These are phyloP conservation scores for Amanita phalloides DNA, from an alignment of 768 basidiomycete species.

Conservation along the genomic window DNA sequence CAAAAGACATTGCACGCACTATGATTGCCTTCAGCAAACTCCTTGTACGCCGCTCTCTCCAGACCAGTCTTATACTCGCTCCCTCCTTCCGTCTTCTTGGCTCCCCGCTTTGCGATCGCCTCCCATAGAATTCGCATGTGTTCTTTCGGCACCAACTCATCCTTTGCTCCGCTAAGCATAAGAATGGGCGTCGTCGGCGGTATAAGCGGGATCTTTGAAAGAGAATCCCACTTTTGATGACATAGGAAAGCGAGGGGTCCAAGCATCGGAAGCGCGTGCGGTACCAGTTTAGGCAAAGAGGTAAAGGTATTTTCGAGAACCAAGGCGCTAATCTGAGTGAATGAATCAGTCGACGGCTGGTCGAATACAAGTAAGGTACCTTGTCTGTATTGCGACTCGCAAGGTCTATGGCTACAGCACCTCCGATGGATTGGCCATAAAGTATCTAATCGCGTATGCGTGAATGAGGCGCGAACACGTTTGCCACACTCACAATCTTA, in stretches of 20 bases:
- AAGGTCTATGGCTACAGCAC: constrained; percentile 86
- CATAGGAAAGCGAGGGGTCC: constrained; percentile 69
- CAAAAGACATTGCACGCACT: constrained; percentile 25
- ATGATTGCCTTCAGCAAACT: constrained; percentile 44
- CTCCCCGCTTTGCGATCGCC: constrained; percentile 44
- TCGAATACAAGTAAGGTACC: constrained; percentile 24
- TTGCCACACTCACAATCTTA: constrained; percentile 40
- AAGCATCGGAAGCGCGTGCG: constrained; percentile 64
- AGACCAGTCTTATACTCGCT: constrained; percentile 34
- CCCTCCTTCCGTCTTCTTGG: constrained; percentile 26
- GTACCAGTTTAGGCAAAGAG: constrained; percentile 75
- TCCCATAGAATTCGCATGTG: constrained; percentile 75
- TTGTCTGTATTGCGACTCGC: constrained; percentile 66
- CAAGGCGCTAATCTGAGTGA: constrained; percentile 54
- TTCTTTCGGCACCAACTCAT: constrained; percentile 63
- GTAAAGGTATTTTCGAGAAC: constrained; percentile 93
- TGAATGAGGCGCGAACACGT: neutral
- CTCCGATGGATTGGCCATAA: constrained; percentile 85
- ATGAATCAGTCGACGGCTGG: neutral
- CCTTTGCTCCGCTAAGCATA: constrained; percentile 66
- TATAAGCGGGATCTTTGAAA: constrained; percentile 49
- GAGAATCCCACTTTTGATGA: constrained; percentile 84
- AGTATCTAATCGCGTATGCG: constrained; percentile 35
- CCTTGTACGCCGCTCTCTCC: constrained; percentile 44
- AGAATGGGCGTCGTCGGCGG: constrained; percentile 63